Percentiles rank a stretch among this genome's conserved stretches.
phyloP scores from a whole-genome alignment of 2,329 filamentous ascomycete species.

The Onygenales sp. region DNA sequence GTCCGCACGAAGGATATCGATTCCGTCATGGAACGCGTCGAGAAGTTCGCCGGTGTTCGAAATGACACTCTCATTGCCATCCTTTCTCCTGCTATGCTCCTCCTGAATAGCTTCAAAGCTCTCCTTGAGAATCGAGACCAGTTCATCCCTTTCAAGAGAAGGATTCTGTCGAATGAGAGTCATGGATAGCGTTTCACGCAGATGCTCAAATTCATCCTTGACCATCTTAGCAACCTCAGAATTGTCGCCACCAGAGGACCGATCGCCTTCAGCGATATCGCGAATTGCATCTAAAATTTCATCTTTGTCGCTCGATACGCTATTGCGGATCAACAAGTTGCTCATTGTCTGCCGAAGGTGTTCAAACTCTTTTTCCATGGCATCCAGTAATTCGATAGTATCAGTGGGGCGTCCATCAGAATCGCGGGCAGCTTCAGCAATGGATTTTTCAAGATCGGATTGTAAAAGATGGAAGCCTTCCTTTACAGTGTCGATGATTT shows the following conservation, averaged over 20 bases:
- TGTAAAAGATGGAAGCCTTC: slow-evolving; percentile 48
- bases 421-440: slow-evolving; percentile 33
- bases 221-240: slow-evolving; percentile 41
- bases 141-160: slow-evolving; percentile 51
- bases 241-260: slow-evolving; percentile 29
- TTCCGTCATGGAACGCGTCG: slow-evolving; percentile 56
- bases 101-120: slow-evolving; percentile 36
- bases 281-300: slow-evolving; percentile 54
- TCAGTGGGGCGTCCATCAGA: slow-evolving; percentile 38
- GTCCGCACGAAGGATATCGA: slow-evolving; percentile 67
- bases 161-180: slow-evolving; percentile 40
- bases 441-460: slow-evolving; percentile 45
- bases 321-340: slow-evolving; percentile 53
- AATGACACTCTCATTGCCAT: slow-evolving; percentile 43
- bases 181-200: slow-evolving; percentile 48
- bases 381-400: slow-evolving; percentile 59
- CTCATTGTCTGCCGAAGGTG: slow-evolving; percentile 71
- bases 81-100: slow-evolving; percentile 43
- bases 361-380: slow-evolving; percentile 74
- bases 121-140: slow-evolving; percentile 46
- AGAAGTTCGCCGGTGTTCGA: slow-evolving; percentile 50
- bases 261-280: slow-evolving; percentile 32
- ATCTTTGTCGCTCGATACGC: slow-evolving; percentile 47
- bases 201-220: slow-evolving; percentile 51
- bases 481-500: slow-evolving; percentile 58